Conservation (phyloP, 352 stramenopile genomes). For the Lagenidium giganteum region DNA sequence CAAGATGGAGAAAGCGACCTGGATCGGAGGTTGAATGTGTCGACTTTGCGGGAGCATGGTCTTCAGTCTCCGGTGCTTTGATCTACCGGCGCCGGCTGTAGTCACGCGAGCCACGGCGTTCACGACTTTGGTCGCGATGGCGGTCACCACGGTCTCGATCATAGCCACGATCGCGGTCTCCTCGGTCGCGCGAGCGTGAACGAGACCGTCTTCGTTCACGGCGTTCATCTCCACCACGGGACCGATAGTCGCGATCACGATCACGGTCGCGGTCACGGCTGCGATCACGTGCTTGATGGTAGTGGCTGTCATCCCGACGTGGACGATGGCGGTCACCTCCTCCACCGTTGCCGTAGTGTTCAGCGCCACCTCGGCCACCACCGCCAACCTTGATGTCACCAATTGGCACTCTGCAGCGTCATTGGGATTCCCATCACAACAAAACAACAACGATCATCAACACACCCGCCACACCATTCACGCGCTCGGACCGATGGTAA, state of each 20-base stretch:
- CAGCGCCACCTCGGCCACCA: conserved; percentile 6
- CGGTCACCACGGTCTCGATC: conserved; percentile 17
- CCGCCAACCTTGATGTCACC: conserved; percentile 18
- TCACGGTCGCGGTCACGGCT: conserved; percentile 34
- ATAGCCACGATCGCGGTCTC: conserved; percentile 29
- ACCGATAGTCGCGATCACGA: conserved; percentile 14
- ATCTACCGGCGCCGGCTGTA: conserved; percentile 13
- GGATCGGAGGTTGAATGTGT: no score
- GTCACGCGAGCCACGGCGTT: conserved; percentile 45
- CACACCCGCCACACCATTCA: conserved; percentile 3
- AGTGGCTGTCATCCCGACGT: no score
- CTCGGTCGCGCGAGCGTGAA: conserved; percentile 32
- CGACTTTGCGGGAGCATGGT: no score
- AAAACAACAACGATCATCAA: background rate
- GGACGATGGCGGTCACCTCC: conserved; percentile 28
- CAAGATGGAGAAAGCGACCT: no score
- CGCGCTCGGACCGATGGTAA: conserved; percentile 1
- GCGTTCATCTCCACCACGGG: conserved; percentile 7
- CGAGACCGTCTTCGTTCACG: conserved; percentile 28
- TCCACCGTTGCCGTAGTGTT: conserved; percentile 22
- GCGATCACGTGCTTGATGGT: conserved; percentile 20
- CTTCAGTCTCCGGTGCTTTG: no score
- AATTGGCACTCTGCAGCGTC: conserved; percentile 22
- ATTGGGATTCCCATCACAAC: no score
- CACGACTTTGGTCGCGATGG: conserved; percentile 21